These are phyloP conservation scores for Pseudoperonospora humuli DNA, from an alignment of 352 stramenopile genomes.

Conservation along the genomic window DNA sequence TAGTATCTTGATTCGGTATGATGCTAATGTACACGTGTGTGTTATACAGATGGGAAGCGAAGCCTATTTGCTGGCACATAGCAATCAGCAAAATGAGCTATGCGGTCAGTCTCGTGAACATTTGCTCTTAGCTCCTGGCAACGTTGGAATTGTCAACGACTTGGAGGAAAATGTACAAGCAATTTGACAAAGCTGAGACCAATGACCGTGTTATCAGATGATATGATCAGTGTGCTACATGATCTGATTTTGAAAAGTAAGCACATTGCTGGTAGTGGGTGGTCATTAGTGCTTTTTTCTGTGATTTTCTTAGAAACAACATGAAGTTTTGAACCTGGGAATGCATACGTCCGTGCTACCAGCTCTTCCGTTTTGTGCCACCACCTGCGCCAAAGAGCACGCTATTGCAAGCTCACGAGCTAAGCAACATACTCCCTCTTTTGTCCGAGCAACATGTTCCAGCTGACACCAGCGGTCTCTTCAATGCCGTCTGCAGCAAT, in stretches of 20 bases:
- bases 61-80: slow-evolving; percentile 55
- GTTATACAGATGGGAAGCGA: slow-evolving; percentile 55
- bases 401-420: too few relatives aligned
- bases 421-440: too few relatives aligned
- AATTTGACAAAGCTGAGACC: slow-evolving; percentile 18
- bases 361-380: too few relatives aligned
- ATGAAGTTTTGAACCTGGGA: too few relatives aligned
- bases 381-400: too few relatives aligned
- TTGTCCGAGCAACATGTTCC: too few relatives aligned
- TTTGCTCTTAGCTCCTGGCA: slow-evolving; percentile 18
- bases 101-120: slow-evolving; percentile 11
- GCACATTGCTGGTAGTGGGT: not conserved
- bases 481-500: too few relatives aligned
- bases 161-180: slow-evolving; percentile 15
- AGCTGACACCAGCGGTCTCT: too few relatives aligned
- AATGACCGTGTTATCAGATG: too few relatives aligned
- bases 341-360: too few relatives aligned
- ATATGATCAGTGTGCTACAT: not conserved
- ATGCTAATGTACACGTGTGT: not conserved
- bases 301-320: too few relatives aligned
- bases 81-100: slow-evolving; percentile 21
- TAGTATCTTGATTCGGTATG: not conserved
- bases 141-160: slow-evolving; percentile 6
- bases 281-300: too few relatives aligned
- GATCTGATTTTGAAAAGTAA: slow-evolving; percentile 10